These are phyloP conservation scores for Eucalyptus marginata DNA, from an alignment of 345 rosid species.

Conservation along the genomic window DNA sequence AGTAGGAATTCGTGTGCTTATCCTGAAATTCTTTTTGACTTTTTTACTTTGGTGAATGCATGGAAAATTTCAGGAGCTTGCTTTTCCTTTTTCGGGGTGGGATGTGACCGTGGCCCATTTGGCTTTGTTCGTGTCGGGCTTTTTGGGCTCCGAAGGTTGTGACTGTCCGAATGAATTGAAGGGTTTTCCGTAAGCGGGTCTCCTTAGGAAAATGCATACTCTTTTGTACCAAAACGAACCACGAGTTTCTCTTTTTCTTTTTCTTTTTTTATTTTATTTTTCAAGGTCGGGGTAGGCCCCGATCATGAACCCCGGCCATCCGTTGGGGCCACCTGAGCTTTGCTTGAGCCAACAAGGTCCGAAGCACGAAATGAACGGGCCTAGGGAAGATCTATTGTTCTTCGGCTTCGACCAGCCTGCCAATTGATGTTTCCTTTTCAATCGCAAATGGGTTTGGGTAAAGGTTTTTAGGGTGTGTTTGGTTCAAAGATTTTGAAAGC, in stretches of 20 bases:
- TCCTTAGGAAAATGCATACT: neutral
- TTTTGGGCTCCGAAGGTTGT: neutral
- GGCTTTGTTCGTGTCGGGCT: neutral
- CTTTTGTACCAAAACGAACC: neutral
- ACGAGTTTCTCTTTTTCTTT: neutral
- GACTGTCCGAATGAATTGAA: neutral
- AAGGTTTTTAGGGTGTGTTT: too few relatives aligned
- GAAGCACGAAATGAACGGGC: too few relatives aligned
- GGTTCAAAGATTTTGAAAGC: too few relatives aligned
- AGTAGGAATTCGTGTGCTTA: neutral
- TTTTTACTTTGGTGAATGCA: neutral
- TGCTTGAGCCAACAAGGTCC: too few relatives aligned
- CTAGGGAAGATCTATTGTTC: too few relatives aligned
- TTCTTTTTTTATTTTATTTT: accelerated
- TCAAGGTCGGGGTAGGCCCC: neutral
- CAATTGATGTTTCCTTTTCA: too few relatives aligned
- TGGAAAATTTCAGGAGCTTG: neutral
- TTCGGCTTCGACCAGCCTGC: too few relatives aligned
- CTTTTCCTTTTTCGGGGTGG: neutral
- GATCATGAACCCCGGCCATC: neutral
- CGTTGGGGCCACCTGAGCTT: too few relatives aligned
- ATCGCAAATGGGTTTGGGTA: too few relatives aligned
- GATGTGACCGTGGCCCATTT: neutral
- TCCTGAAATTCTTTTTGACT: neutral
- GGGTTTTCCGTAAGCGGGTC: neutral